Conservation (phyloP, 2,329 filamentous ascomycete species). For the Aspergillus bombycis region DNA sequence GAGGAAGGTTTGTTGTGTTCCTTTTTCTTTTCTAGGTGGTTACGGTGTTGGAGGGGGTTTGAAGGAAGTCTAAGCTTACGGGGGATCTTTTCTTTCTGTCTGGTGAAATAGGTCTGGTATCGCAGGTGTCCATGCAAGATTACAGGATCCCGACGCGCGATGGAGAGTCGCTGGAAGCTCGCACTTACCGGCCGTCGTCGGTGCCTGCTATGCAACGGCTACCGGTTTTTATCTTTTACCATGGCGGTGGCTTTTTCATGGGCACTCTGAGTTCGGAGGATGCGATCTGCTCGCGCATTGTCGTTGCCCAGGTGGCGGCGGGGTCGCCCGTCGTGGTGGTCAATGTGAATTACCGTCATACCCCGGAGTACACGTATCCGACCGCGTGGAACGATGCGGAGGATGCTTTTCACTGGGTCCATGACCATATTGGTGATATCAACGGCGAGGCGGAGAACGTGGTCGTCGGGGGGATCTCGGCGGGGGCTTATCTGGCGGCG, state of each 20-base stretch:
- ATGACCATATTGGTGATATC: slow-evolving; percentile 45
- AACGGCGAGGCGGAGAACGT: slow-evolving; percentile 45
- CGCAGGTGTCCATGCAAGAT: slow-evolving; percentile 41
- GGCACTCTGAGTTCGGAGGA: slow-evolving; percentile 60
- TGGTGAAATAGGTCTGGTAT: slow-evolving; percentile 22
- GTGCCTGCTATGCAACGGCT: slow-evolving; percentile 36
- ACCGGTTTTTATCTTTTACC: slow-evolving; percentile 57
- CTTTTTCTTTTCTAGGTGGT: not conserved
- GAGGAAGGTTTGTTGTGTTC: slow-evolving; percentile 21
- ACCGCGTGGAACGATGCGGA: slow-evolving; percentile 56
- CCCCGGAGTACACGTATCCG: slow-evolving; percentile 58
- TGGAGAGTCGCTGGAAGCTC: slow-evolving; percentile 47
- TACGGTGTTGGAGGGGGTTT: too few species aligned
- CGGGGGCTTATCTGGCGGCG: slow-evolving; percentile 50
- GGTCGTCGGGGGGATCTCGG: slow-evolving; percentile 54
- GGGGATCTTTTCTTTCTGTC: not conserved
- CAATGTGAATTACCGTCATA: slow-evolving; percentile 63
- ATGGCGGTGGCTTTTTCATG: slow-evolving; percentile 62
- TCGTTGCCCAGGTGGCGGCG: slow-evolving; percentile 34
- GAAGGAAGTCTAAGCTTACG: not conserved
- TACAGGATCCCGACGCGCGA: slow-evolving; percentile 50
- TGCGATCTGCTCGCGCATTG: slow-evolving; percentile 53
- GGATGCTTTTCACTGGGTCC: slow-evolving; percentile 60
- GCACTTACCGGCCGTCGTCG: slow-evolving; percentile 50
- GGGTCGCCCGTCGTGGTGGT: slow-evolving; percentile 47